Evolutionary conservation across 2,329 filamentous ascomycete genomes (phyloP).

Genomic region (Domatiomyces catenatus): DNA sequence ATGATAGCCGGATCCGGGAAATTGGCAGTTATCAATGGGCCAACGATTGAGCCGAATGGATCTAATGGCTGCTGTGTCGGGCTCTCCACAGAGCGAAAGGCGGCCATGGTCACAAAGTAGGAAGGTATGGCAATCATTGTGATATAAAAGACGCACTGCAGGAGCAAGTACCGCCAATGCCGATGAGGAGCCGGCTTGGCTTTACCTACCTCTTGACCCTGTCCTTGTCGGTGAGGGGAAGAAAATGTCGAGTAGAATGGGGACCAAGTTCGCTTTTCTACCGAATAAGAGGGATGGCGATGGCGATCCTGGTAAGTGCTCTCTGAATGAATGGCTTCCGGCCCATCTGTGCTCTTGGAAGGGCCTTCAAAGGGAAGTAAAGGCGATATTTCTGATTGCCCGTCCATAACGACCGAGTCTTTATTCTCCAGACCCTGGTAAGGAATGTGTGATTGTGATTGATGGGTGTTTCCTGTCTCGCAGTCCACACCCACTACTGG

Average conservation of each 20-base stretch:
- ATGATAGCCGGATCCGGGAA: slow-evolving; percentile 35
- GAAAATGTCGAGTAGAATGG: not conserved
- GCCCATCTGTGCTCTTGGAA: not conserved
- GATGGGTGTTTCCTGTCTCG: not conserved
- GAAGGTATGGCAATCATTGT: slow-evolving; percentile 13
- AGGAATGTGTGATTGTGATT: not conserved
- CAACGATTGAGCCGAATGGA: slow-evolving; percentile 12
- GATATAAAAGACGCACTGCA: not conserved
- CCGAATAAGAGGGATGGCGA: not conserved
- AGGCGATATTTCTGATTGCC: not conserved
- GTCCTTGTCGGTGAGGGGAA: not conserved
- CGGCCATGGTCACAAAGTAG: slow-evolving; percentile 10
- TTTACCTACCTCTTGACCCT: not conserved
- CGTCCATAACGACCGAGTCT: not conserved
- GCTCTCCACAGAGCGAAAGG: slow-evolving; percentile 3
- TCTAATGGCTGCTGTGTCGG: not conserved
- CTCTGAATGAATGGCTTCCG: not conserved
- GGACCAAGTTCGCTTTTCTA: slow-evolving; percentile 1
- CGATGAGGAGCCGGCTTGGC: not conserved
- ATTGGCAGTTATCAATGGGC: slow-evolving; percentile 22
- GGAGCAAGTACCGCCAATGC: not conserved
- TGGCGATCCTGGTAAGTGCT: not conserved
- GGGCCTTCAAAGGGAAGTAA: not conserved
- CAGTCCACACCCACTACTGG: not conserved
- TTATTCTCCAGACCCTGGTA: not conserved